These are phyloP conservation scores for Starmerella khaoyaiensis DNA, from an alignment of 805 yeast genomes.

Conservation along the genomic window DNA sequence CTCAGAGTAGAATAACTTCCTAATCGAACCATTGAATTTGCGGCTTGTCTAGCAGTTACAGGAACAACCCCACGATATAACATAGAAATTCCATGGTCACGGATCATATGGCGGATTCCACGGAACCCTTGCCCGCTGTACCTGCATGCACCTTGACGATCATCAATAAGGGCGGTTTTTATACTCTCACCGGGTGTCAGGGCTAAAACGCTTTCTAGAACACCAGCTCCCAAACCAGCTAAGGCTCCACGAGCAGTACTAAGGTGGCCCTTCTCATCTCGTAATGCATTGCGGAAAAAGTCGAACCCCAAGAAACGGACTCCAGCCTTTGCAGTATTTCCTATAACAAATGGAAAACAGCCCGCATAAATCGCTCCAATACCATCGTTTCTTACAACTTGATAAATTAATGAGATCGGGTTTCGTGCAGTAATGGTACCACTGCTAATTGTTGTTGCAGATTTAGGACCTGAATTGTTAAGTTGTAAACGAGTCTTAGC, in stretches of 20 bases:
- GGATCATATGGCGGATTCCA: slow-evolving; percentile 52
- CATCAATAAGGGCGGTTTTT: slow-evolving; percentile 91
- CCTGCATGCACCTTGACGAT: slow-evolving; percentile 55
- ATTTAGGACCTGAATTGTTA: slow-evolving; percentile 27
- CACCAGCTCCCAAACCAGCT: slow-evolving; percentile 97
- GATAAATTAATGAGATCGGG: slow-evolving; percentile 68
- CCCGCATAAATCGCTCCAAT: slow-evolving; percentile 73
- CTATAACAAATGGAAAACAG: slow-evolving; percentile 91
- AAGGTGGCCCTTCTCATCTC: slow-evolving; percentile 75
- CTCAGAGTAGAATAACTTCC: slow-evolving; percentile 89
- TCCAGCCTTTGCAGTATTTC: slow-evolving; percentile 94
- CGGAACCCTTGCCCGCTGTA: slow-evolving; percentile 45
- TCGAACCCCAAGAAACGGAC: slow-evolving; percentile 90
- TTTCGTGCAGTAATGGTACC: slow-evolving; percentile 30
- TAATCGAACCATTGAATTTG: slow-evolving; percentile 86
- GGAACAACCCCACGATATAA: slow-evolving; percentile 84
- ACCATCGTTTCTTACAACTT: slow-evolving; percentile 68
- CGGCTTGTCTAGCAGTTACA: slow-evolving; percentile 88
- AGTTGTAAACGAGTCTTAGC: slow-evolving; percentile 89
- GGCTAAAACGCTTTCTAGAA: slow-evolving; percentile 79
- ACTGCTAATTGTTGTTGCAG: slow-evolving; percentile 31
- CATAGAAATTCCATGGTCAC: slow-evolving; percentile 72
- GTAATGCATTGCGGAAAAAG: slow-evolving; percentile 58
- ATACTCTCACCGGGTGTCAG: slow-evolving; percentile 96
- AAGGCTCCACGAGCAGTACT: slow-evolving; percentile 83